These are phyloP conservation scores for Kwoniella botswanensis DNA, from an alignment of 768 basidiomycete species.

Conservation along the genomic window DNA sequence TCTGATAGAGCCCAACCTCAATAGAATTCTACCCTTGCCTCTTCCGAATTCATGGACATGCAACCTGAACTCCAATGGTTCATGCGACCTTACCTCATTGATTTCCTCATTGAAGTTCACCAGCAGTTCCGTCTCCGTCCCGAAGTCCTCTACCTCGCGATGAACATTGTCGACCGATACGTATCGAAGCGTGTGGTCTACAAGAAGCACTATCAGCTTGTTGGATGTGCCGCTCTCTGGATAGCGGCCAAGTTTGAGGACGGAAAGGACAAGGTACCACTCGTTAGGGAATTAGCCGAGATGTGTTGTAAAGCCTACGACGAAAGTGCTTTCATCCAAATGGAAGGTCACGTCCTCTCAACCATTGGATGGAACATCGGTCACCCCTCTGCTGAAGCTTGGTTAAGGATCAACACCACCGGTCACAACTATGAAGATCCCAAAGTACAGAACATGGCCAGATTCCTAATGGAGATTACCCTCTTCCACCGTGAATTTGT, in stretches of 20 bases:
- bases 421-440: conserved; percentile 73
- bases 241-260: conserved; percentile 99
- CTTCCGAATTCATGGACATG: conserved; percentile 96
- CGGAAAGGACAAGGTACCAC: conserved; percentile 96
- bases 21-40: conserved; percentile 83
- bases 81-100: conserved; percentile 98
- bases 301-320: conserved; percentile 97
- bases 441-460: conserved; percentile 91
- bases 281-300: conserved; percentile 88
- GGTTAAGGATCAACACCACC: conserved; percentile 71
- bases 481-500: conserved; percentile 97
- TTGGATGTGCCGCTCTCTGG: conserved; percentile 98
- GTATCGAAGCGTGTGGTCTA: conserved; percentile 98
- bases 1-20: conserved; percentile 31
- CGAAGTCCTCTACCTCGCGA: conserved; percentile 95
- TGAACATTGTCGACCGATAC: conserved; percentile 99
- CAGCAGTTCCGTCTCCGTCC: conserved; percentile 96
- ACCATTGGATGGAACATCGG: conserved; percentile 97
- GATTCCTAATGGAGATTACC: conserved; percentile 99
- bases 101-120: conserved; percentile 98
- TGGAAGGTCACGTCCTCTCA: conserved; percentile 95
- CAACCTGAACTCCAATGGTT: conserved; percentile 99
- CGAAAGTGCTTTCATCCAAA: conserved; percentile 96
- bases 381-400: conserved; percentile 96
- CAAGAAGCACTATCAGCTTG: conserved; percentile 98